Evolutionary conservation across 768 basidiomycete species (phyloP), one percentile per base, ranked within the genome.

Genomic region (Tricholoma matsutake): DNA sequence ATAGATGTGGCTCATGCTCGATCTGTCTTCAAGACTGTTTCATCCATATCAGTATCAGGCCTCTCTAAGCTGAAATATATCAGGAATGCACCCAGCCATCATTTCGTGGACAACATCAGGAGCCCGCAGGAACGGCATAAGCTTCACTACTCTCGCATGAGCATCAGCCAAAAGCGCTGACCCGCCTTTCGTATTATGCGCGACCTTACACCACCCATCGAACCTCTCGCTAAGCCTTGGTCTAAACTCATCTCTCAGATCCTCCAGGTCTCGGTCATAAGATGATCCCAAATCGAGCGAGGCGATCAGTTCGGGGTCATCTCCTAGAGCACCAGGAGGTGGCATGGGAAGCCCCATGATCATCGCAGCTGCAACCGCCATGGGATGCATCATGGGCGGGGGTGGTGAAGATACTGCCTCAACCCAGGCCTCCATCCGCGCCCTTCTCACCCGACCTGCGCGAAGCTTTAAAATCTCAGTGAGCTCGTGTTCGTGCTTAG

Each of bases 281-380:
- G 73, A 68, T 10, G 76, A 75, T 32, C 84, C 82, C 25, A 84
- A 54, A 55, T 86, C 85, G 13, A 85, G 71, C 63, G 79, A 82
- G 9, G 78, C 79, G 6, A 84, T 61, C 37, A 82, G 69, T 59
- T 88, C 86, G 7, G 73, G 77, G 7, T 82, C 81, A 10, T 83
- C 71, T 29, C 71, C 71, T 47, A 71, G 61, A 67, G 76, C 49
- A 73, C 72, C 70, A 0, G 75, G 68, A 13, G 67, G 71, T 3
- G 68, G 55, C 54, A 76, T 49, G 2, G 76, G 76, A 2, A 79
- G 62, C 1, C 78, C 76, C 69, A 67, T 67, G 79, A 89, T 81
- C 79, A 87, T 81, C 14, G 86, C 86, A 0, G 87, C 86, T 6
- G 51, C 51, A 56, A 88, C 80, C 2, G 85, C 80, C 78, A 87